Evolutionary conservation across 2,329 filamentous ascomycete species (phyloP), one percentile per base, ranked within the genome.

Genomic region (Fusarium hainanense): DNA sequence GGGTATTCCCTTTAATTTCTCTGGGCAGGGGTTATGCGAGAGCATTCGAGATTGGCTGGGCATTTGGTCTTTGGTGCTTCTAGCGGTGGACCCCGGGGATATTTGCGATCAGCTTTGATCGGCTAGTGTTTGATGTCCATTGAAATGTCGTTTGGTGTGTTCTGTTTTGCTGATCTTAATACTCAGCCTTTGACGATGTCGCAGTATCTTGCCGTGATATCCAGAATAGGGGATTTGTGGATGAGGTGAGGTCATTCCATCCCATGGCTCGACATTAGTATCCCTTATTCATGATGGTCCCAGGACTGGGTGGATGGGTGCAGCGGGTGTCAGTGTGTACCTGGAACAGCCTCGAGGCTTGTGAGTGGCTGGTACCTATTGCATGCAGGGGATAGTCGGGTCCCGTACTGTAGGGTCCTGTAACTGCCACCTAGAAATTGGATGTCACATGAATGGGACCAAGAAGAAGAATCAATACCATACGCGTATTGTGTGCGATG

Each of bases 1-100:
- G 47, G 41, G 40, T 21, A 48, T 64, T 68, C 58, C 67, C 49
- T 70, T 56, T 68, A 70, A 70, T 69, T 40, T 69, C 67, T 37
- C 28, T 25, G 14, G 42, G 25, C 37, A 60, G 61, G 60, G 58
- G 37, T 49, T 20, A 25, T n/a, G 14, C 23, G 18, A 41, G 23
- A 48, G 25, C 3, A 37, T 25, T 32, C 16, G 21, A 49, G 18
- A n/a, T 37, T 37, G 10, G 18, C 34, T 37, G 34, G 34, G 34
- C 34, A n/a, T 37, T 37, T 37, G 34, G 34, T 37, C 34, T 37
- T 37, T 37, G 34, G 18, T n/a, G 34, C 34, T 37, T 37, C 34
- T 37, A 37, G 34, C 4, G n/a, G 46, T 62, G 55, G 55, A 62
- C 55, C 21, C 13, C 48, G 16, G 28, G 49, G 28, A 40, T 21